Base-by-base conservation (phyloP, 1,284 basidiomycete species). In the Ceratobasidium sp. region DNA sequence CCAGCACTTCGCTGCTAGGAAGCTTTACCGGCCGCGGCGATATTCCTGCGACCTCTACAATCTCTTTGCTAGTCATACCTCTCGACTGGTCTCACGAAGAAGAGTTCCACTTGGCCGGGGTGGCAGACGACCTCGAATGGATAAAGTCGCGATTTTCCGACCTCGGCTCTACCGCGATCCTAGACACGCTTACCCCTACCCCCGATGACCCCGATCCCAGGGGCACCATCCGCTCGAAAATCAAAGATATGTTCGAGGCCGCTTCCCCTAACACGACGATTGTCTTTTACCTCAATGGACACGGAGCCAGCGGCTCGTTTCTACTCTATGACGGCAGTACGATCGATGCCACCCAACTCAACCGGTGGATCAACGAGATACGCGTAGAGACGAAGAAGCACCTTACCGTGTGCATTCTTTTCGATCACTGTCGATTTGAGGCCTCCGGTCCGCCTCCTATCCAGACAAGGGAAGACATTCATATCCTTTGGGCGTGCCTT, bases 401-500 rank as follows among this genome's bases (percentile, higher is more conserved):
- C 9, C 51, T 69, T 15, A 33, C 66, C 8, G 41, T 57, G 7
- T 29, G 45, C 14, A 27, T 57, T 45, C 17, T 69, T 1, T 57
- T 69, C 36, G 66, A 69, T 22, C 53, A 56, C 53, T 69, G 66
- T 31, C 66, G 51, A 2, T 19, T 1, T 1, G 24, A 53, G 17
- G 41, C 36, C 17, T 29, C 22, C 14, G 4, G 11, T 7, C 15
- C 9, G n/a, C n/a, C n/a, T n/a, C 9, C 56, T 57, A 15, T 22
- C 53, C 24, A 36, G 45, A 33, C 27, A 1, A 22, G 8, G 17
- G 31, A 44, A 2, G 44, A 57, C 29, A 24, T 69, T 1, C 15
- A 41, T 24, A 17, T 69, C 22, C 14, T 69, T n/a, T 57, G 66
- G 66, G 53, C 51, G 15, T 69, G 66, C 27, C 44, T 53, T 11